phyloP scores from a whole-genome alignment of 2,329 filamentous ascomycete species.

The Hortaea werneckii region DNA sequence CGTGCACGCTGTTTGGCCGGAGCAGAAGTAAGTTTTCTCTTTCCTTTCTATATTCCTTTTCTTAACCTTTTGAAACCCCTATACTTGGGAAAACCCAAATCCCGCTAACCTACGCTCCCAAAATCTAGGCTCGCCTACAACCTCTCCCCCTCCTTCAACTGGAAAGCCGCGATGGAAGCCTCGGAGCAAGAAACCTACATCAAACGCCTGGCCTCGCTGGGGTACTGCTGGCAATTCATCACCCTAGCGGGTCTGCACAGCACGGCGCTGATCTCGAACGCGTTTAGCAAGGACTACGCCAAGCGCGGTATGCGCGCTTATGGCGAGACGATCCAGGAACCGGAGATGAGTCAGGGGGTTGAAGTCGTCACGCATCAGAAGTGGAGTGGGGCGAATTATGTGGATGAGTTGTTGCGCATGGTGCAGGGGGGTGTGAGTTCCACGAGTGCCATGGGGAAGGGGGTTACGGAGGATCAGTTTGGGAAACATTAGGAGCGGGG shows the following conservation, averaged over 20 bases:
- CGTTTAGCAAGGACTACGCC: conserved; percentile 75
- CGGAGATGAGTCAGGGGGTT: conserved; percentile 80
- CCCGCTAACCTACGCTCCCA: not conserved
- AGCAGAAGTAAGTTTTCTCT: conserved; percentile 75
- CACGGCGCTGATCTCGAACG: conserved; percentile 82
- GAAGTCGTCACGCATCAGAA: conserved; percentile 99
- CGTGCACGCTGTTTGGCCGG: conserved; percentile 87
- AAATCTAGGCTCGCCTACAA: conserved; percentile 77
- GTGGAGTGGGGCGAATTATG: conserved; percentile 91
- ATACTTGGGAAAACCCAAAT: not conserved
- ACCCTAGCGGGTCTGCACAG: conserved; percentile 96
- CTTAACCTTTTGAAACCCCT: not conserved
- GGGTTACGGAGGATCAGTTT: conserved; percentile 97
- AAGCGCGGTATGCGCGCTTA: conserved; percentile 87
- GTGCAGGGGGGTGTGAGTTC: conserved; percentile 84
- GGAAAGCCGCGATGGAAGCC: conserved; percentile 91
- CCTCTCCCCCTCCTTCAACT: conserved; percentile 98
- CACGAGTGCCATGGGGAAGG: conserved; percentile 93
- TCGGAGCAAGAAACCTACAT: conserved; percentile 97
- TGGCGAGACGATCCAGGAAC: conserved; percentile 93
- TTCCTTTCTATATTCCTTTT: not conserved
- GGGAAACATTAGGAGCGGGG: conserved; percentile 2
- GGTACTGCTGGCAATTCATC: conserved; percentile 99
- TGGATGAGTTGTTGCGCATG: conserved; percentile 94
- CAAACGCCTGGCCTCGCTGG: conserved; percentile 69